phyloP scores from a whole-genome alignment of 257 asterid species.

The Solanum gandarillasii region DNA sequence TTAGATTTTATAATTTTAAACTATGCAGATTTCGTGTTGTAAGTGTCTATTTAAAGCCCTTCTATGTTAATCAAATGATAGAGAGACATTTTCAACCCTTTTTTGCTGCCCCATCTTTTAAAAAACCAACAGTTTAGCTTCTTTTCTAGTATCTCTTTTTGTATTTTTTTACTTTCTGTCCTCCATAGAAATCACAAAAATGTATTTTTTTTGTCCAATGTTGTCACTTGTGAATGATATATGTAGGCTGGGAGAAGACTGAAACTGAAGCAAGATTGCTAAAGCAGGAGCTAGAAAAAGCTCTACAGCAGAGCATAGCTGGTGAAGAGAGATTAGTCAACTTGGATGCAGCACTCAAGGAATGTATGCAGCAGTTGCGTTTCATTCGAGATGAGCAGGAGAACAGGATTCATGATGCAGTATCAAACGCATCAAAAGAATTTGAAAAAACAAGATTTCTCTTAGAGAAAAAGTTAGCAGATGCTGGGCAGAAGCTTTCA shows the following conservation, averaged over 20 bases:
- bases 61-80: background rate
- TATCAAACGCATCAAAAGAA: slow-evolving; percentile 39
- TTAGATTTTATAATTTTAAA: background rate
- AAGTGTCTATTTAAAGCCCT: background rate
- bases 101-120: background rate
- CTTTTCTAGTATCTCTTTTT: background rate
- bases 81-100: background rate
- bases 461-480: slow-evolving; percentile 38
- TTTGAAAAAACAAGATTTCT: slow-evolving; percentile 25
- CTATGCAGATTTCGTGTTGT: background rate
- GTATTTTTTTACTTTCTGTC: background rate
- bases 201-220: background rate
- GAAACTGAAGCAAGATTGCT: slow-evolving; percentile 52
- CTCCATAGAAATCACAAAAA: background rate
- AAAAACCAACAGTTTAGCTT: background rate
- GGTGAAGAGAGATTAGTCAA: slow-evolving; percentile 49
- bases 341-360: slow-evolving; percentile 70
- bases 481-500: slow-evolving; percentile 29
- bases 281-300: slow-evolving; percentile 58
- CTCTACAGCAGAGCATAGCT: slow-evolving; percentile 34
- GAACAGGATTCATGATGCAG: slow-evolving; percentile 43
- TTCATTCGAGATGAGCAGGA: slow-evolving; percentile 64
- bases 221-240: background rate
- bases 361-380: slow-evolving; percentile 69
- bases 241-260: slow-evolving; percentile 75